These are phyloP conservation scores for Phytophthora sojae DNA, from an alignment of 352 stramenopile species.

Conservation along the genomic window DNA sequence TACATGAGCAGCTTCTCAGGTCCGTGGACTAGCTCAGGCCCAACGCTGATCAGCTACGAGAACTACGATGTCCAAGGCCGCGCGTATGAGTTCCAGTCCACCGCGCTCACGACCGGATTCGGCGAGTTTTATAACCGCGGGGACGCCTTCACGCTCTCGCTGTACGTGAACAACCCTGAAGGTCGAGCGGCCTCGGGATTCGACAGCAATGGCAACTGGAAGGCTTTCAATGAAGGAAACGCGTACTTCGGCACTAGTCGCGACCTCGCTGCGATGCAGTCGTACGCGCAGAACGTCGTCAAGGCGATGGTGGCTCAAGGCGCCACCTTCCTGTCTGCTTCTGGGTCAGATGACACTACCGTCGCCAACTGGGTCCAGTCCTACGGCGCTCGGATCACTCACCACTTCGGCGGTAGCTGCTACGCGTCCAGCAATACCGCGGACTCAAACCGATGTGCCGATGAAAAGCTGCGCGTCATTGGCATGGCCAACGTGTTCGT, in stretches of 20 bases:
- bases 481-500: background rate
- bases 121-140: conserved; percentile 1
- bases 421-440: background rate
- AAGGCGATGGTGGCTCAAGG: background rate
- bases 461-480: background rate
- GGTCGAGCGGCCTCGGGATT: background rate
- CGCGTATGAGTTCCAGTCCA: conserved; percentile 3
- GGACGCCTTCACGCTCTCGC: background rate
- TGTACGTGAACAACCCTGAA: conserved; percentile 3
- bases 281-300: background rate
- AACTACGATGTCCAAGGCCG: conserved; percentile 2
- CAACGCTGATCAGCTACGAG: background rate
- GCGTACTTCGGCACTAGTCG: conserved; percentile 3
- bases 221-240: conserved; percentile 1
- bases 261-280: background rate
- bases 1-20: background rate
- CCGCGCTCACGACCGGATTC: background rate
- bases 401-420: background rate
- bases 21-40: background rate
- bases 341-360: background rate
- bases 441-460: background rate
- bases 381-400: background rate
- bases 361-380: background rate
- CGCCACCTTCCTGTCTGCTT: background rate
- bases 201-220: background rate